phyloP scores from a whole-genome alignment of 805 yeast genomes.

The Saccharomycopsis sp. region DNA sequence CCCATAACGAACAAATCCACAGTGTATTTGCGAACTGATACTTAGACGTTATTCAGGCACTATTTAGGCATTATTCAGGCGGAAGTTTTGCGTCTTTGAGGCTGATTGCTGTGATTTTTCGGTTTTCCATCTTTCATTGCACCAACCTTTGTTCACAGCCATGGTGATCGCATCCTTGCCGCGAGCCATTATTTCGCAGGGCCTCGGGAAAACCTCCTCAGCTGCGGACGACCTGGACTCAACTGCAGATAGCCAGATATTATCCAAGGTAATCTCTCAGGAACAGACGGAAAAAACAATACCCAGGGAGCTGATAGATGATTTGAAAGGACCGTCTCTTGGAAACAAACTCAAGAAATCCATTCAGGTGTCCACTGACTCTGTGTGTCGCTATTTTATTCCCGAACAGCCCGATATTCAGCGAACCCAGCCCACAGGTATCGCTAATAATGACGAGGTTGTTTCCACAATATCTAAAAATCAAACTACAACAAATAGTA shows the following conservation, averaged over 20 bases:
- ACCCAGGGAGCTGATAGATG: background rate
- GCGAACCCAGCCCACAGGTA: background rate
- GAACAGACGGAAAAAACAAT: background rate
- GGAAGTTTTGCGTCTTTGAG: no score
- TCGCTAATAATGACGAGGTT: background rate
- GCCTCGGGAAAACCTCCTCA: background rate
- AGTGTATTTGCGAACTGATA: no score
- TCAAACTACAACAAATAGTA: background rate
- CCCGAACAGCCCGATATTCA: background rate
- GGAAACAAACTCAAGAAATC: slow-evolving; percentile 1
- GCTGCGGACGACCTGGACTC: background rate
- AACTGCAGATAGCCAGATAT: background rate
- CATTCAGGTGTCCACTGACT: slow-evolving; percentile 4
- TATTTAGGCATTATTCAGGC: no score
- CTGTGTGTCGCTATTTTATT: slow-evolving; percentile 1
- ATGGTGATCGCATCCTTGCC: slow-evolving; percentile 5
- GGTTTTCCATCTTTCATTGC: background rate
- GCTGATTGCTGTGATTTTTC: background rate
- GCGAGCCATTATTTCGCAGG: background rate
- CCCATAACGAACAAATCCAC: no score
- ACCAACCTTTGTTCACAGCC: background rate
- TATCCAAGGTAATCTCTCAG: background rate
- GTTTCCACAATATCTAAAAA: background rate
- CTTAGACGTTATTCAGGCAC: no score
- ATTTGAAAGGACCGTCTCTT: background rate